Base-by-base conservation (phyloP, 2,329 filamentous ascomycete species). In the Colletotrichum chlorophyti region DNA sequence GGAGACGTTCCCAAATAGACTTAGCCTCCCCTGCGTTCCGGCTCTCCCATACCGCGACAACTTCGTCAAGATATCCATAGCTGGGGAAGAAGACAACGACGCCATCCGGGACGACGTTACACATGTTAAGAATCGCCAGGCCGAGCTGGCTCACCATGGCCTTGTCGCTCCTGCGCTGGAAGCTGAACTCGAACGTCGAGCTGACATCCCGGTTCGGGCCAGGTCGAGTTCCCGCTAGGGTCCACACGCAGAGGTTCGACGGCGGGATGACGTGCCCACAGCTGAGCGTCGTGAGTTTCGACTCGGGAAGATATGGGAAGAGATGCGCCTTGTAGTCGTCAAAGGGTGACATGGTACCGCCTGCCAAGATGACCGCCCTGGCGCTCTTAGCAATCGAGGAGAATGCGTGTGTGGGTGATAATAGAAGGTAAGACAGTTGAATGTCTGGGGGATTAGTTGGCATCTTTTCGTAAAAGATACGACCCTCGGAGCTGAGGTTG, bases 331-430 rank as follows among this genome's bases (percentile, higher is more conserved):
- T 87, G 73, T 97, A 99, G 74, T 98, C 95, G 21, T 89, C 85
- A 78, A 98, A 96, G 0, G 95, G 95, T 3, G 95, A 96, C 95
- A 99, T 98, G 23, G 95, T 99, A 19, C 95, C 95, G 57, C 95
- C 95, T 0, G 93, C 95, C 4, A 99, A 79, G 37, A 99, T 89
- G 4, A 99, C 90, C 2, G 94, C 91, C 57, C 93, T 83, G 1
- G 95, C 92, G 61, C 90, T 87, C 26, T 91, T 87, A 2, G 94
- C 91, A 48, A 98, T 90, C 10, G 93, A 90, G 7, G 89, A 89
- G 73, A 99, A 98, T 64, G 96, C 91, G 66, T 94, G 88, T 0
- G 93, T 93, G 0, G 95, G 94, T 27, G 97, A 95, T 1, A 99
- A 83, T 5, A 99, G 83, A 65, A 97, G 85, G 70, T 97, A 99